Evolutionary conservation across 2,329 filamentous ascomycete species (phyloP), one percentile per base, ranked within the genome.

Genomic region (Reticulascus tulasneorum): DNA sequence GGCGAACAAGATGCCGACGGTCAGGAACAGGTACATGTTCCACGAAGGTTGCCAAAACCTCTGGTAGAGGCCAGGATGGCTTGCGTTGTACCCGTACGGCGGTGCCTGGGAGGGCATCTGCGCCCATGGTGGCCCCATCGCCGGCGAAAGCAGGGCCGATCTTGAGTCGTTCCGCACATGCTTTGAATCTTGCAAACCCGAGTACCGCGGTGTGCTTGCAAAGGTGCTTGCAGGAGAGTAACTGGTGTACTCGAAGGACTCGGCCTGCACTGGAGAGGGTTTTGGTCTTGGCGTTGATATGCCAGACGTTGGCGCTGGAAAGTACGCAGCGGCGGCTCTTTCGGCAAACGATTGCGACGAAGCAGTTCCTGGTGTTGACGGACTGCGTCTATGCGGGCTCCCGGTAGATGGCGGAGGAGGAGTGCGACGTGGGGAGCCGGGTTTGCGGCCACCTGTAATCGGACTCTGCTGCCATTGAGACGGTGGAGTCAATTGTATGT

Each of bases 21-120:
- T 12, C 29, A 63, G 54, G 32, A 61, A 49, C 17, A 54, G 27
- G 33, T 60, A 56, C 58, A 63, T 63, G 28, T 50, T 47, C 40
- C 54, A 58, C 2, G 56, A 53, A 5, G 58, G 47, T 13, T 57
- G 58, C 63, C 62, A 69, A 38, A 61, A 47, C 23, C 5, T 33
- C 25, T 35, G 35, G 36, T 29, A 43, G 24, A n/a, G 29, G 6
- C 20, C 20, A 16, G 40, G 24, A 17, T 32, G 29, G 11, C 35
- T 27, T 10, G 40, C 37, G 9, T 43, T 31, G 15, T 43, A 41
- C 4, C 32, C 38, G 4, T 35, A 39, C 6, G 32, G 22, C 17
- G 32, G 25, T 9, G 23, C 9, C 9, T 24, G 9, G n/a, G 23
- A n/a, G 6, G 35, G 37, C 6, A n/a, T 22, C 6, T 28, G 31